Evolutionary conservation across 2,329 filamentous ascomycete species (phyloP), one percentile per base, ranked within the genome.

Genomic region (Epichloe brachyelytri): DNA sequence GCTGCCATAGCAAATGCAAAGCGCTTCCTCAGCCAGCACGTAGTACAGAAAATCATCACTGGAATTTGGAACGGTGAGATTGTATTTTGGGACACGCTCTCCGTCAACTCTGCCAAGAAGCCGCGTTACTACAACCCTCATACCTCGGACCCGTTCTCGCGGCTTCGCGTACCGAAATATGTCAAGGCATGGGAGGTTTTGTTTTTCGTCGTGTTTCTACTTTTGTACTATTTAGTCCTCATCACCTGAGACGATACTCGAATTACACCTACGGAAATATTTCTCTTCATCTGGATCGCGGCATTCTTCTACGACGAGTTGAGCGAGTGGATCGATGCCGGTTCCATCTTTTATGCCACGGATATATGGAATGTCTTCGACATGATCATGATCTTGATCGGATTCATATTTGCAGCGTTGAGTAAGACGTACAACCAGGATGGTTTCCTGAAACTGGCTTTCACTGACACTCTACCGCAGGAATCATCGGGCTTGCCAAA

Each of bases 281-380:
- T 87, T 15, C 76, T 96, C 41, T 93, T 91, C 63, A 67, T 95
- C 48, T 95, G 88, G 86, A 84, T 95, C 58, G 82, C 82, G 4
- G 85, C 88, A 7, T 95, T 95, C 69, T 81, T 86, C 39, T 94
- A 93, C 61, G 89, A 95, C 58, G 89, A 90, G 66, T 72, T 93
- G 52, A 86, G 85, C 59, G 88, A 94, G 60, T 88, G 88, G 70
- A 77, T 82, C 49, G 88, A 96, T 69, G 88, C 90, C 1, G 90
- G 90, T 0, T 83, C 87, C 34, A 79, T 90, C 38, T 94, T 95
- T 60, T 94, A 94, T 61, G 79, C 85, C 5, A 82, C 85, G 8
- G 87, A 93, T 60, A 83, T 94, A 48, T 93, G 86, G 87, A 87
- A 85, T 56, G 62, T 85, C 41, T 87, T 85, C 69, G 82, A 82